Base-by-base conservation (phyloP, 202 grass and related monocot genomes). In the Panicum hallii region DNA sequence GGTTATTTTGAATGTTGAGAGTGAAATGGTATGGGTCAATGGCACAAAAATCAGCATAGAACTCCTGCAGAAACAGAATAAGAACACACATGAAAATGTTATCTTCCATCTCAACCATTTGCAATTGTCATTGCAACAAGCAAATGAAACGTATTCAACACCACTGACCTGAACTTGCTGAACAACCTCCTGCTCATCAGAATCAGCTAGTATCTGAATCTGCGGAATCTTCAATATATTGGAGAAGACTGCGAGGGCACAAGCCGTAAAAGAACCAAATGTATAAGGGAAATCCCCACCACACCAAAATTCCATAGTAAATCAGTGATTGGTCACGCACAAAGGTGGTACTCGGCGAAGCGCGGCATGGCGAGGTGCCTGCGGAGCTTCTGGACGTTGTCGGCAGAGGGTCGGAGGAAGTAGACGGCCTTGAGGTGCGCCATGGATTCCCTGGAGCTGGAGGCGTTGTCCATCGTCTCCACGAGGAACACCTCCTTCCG, bases 131-230 rank as follows among this genome's bases (percentile, higher is more conserved):
- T 70, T 55, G 43, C 58, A 56, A 79, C 55, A 71, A 74, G 41
- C 7, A 74, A 63, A 74, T 60, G 63, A 81, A 43, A 3, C 72
- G 53, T 34, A 75, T 54, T 48, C 54, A 71, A 4, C 67, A 89
- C 71, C 72, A 89, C 67, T 79, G 43, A 98, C 95, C 85, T 99
- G 96, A 88, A 99, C 75, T 94, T 99, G 96, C 78, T 96, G 93
- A 64, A 99, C 96, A 69, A 95, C 93, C 88, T 99, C 93, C 62
- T 99, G 96, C 40, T 99, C 96, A 71, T 99, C 96, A 38, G 93
- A 99, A 90, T 96, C 93, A n/a, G 96, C 96, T 10, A 99, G 90
- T 77, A 99, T 88, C 74, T 99, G 96, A 88, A 99, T 95, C 87
- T 99, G 93, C 36, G 91, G 92, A 72, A 92, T 92, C 84, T 96